Percentiles rank a stretch among this genome's conserved stretches.
phyloP scores from a whole-genome alignment of 176 grass and related monocot genomes.

The Alopecurus myosuroides region DNA sequence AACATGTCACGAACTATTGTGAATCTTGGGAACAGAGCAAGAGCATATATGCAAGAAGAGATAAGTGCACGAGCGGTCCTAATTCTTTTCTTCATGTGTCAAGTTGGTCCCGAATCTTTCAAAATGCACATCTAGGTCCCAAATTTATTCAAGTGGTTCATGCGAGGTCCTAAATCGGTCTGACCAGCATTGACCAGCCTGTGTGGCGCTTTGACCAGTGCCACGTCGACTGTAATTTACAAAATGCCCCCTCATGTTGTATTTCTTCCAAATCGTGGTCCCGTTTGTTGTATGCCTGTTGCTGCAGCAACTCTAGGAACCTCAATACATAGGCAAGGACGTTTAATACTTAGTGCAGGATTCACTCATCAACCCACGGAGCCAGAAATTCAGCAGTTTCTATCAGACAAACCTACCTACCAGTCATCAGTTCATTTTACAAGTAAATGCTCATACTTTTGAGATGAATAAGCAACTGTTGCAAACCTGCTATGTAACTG shows the following conservation, averaged over 20 bases:
- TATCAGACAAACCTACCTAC: not conserved
- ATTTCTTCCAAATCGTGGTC: no score
- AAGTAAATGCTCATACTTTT: not conserved
- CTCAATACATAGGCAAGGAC: not conserved
- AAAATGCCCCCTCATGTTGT: no score
- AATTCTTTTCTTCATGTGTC: no score
- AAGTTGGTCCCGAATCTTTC: no score
- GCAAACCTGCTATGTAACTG: not conserved
- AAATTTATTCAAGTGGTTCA: no score
- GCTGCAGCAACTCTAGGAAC: not conserved
- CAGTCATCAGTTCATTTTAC: not conserved
- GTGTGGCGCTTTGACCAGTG: no score
- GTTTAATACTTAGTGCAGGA: not conserved
- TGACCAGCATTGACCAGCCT: no score
- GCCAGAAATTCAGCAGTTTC: not conserved
- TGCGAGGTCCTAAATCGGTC: no score
- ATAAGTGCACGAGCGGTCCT: no score
- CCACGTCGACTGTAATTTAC: no score
- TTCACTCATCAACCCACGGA: not conserved
- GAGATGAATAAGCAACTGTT: conserved; percentile 10
- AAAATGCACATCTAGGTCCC: no score
- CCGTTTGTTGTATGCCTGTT: no score
- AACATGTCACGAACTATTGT: not conserved
- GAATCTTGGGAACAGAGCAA: not conserved
- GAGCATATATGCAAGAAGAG: conserved; percentile 8